Conservation (phyloP, 2,329 filamentous ascomycete species). For the Onygena corvina region DNA sequence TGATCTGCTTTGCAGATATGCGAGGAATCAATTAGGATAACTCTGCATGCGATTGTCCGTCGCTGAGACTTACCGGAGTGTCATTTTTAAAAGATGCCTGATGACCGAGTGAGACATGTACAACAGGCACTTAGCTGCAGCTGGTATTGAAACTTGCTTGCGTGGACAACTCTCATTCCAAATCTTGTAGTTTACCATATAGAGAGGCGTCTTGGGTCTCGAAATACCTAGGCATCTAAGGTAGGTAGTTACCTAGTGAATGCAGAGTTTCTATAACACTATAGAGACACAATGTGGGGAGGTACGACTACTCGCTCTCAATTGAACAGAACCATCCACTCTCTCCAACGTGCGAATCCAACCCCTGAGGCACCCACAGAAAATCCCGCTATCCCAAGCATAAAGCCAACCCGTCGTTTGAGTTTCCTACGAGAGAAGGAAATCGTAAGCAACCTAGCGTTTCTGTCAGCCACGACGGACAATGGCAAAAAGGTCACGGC, state of each 20-base stretch:
- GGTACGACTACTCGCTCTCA: not conserved
- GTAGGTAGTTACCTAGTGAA: not conserved
- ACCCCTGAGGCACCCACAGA: not conserved
- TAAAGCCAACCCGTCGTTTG: not conserved
- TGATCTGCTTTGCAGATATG: not conserved
- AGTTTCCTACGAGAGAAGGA: not conserved
- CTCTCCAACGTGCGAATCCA: not conserved
- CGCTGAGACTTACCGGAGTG: too few relatives aligned
- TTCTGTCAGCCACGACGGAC: constrained; percentile 3
- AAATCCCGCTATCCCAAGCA: not conserved
- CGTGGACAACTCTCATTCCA: not conserved
- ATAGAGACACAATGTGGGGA: not conserved
- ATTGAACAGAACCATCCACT: not conserved
- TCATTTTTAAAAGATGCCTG: not conserved
- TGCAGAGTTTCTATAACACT: not conserved
- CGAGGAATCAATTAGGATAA: not conserved
- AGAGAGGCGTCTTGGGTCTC: too few relatives aligned
- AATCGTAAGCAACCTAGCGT: not conserved
- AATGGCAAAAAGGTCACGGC: constrained; percentile 2
- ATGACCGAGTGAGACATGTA: not conserved
- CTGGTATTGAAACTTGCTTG: not conserved
- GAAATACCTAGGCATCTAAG: not conserved
- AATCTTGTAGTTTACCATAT: not conserved
- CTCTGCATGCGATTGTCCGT: not conserved
- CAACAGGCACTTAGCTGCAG: not conserved